These are phyloP conservation scores for Acanthamoeba royreba DNA, from an alignment of 208 protist genomes.

Conservation along the genomic window DNA sequence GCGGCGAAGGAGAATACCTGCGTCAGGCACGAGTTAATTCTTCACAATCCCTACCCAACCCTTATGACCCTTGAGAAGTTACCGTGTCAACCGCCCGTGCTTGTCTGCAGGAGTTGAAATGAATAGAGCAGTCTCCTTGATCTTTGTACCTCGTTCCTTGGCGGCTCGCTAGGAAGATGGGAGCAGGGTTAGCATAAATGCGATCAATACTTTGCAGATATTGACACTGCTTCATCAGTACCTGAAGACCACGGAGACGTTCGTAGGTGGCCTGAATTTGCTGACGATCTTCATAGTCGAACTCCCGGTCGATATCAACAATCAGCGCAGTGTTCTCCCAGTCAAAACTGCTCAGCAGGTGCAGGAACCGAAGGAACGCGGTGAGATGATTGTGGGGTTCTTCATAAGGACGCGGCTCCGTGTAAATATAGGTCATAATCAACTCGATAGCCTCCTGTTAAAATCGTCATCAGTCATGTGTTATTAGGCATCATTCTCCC, in stretches of 20 bases:
- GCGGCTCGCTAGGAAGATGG: not conserved
- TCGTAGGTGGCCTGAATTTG: not conserved
- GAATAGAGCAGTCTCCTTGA: not conserved
- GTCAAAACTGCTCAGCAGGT: not conserved
- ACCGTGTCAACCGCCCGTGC: not conserved
- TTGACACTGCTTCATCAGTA: not conserved
- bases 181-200: not conserved
- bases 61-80: not conserved
- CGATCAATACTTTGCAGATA: not conserved
- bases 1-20: not conserved
- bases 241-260: not conserved
- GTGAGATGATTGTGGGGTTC: not conserved
- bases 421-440: not conserved
- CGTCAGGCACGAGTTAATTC: not conserved
- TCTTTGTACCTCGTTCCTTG: not conserved
- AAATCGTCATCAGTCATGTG: not conserved
- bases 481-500: not conserved
- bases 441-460: not conserved
- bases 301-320: not conserved
- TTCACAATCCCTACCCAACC: not conserved
- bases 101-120: not conserved
- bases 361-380: constrained; percentile 4
- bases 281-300: not conserved
- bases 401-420: not conserved
- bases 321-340: constrained; percentile 9